phyloP scores from a whole-genome alignment of 495 filamentous ascomycete genomes.

The Delitschia confertaspora region DNA sequence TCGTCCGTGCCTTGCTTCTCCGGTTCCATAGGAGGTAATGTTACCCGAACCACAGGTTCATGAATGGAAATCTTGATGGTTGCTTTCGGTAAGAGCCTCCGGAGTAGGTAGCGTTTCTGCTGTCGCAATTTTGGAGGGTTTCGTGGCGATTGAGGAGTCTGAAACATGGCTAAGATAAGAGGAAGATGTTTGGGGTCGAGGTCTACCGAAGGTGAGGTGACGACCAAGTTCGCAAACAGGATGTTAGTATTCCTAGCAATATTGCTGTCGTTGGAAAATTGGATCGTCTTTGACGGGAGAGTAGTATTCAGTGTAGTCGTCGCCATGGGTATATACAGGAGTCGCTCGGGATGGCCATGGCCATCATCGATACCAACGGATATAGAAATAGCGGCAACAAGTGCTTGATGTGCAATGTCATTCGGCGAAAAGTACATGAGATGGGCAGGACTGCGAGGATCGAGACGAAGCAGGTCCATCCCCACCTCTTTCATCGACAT shows the following conservation, averaged over 20 bases:
- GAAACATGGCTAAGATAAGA: conserved; percentile 60
- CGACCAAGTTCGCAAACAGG: conserved; percentile 86
- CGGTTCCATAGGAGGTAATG: conserved; percentile 65
- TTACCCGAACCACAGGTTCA: conserved; percentile 84
- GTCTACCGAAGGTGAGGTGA: conserved; percentile 92
- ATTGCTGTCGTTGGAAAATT: conserved; percentile 62
- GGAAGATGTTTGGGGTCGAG: conserved; percentile 91
- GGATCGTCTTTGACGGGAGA: conserved; percentile 86
- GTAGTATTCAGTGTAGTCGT: conserved; percentile 94
- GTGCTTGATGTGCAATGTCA: conserved; percentile 90
- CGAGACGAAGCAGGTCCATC: conserved; percentile 84
- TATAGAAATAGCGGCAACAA: conserved; percentile 84
- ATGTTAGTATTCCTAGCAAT: conserved; percentile 88
- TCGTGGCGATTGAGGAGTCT: conserved; percentile 9
- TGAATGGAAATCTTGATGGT: conserved; percentile 92
- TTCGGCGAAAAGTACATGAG: conserved; percentile 96
- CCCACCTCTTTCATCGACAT: conserved; percentile 93
- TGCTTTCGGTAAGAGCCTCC: conserved; percentile 87
- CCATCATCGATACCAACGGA: conserved; percentile 87
- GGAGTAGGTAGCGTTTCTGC: conserved; percentile 60
- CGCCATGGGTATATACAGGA: conserved; percentile 94
- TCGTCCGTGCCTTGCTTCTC: conserved; percentile 50
- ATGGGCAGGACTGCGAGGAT: conserved; percentile 88
- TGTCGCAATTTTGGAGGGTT: conserved; percentile 17
- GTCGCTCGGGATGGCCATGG: conserved; percentile 68